These are phyloP conservation scores for Trichosporon sp. DNA, from an alignment of 1,284 basidiomycete species.

Conservation along the genomic window DNA sequence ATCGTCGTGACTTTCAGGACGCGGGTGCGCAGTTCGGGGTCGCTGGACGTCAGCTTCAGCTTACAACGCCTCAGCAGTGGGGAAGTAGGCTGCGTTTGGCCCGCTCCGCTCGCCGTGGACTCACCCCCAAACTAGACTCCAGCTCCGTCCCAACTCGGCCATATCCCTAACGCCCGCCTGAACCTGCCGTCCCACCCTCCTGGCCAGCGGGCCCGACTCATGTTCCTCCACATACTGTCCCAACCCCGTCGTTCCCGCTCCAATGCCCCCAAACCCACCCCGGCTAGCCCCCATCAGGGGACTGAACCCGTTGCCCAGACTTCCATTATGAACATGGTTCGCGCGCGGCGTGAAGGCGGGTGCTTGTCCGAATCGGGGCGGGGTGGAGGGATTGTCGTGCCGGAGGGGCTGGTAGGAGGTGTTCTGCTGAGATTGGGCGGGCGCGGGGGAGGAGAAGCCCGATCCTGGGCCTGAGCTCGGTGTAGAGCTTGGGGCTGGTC, in stretches of 20 bases:
- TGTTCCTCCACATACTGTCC: background rate
- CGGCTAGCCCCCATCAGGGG: background rate
- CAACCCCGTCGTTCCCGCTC: background rate
- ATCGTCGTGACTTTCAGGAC: constrained; percentile 54
- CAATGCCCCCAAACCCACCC: background rate
- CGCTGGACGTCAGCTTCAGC: constrained; percentile 38
- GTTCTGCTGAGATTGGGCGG: background rate
- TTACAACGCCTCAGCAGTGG: no score
- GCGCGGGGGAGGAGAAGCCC: background rate
- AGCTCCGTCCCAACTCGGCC: constrained; percentile 44
- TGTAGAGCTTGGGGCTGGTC: background rate
- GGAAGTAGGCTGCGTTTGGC: no score
- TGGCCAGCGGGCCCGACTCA: background rate
- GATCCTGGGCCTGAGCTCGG: background rate
- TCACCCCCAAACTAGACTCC: constrained; percentile 51
- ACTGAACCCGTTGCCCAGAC: background rate
- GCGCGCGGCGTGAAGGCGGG: background rate
- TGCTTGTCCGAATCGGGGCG: background rate
- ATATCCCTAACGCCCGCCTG: constrained; percentile 45
- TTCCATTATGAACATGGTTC: background rate
- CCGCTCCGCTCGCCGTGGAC: constrained; percentile 24
- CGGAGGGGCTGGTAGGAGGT: background rate
- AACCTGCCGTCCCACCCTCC: background rate
- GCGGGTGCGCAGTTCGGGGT: constrained; percentile 50
- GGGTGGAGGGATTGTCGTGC: background rate